Conservation (phyloP, 75 land plant species). For the Sequoiadendron giganteum region DNA sequence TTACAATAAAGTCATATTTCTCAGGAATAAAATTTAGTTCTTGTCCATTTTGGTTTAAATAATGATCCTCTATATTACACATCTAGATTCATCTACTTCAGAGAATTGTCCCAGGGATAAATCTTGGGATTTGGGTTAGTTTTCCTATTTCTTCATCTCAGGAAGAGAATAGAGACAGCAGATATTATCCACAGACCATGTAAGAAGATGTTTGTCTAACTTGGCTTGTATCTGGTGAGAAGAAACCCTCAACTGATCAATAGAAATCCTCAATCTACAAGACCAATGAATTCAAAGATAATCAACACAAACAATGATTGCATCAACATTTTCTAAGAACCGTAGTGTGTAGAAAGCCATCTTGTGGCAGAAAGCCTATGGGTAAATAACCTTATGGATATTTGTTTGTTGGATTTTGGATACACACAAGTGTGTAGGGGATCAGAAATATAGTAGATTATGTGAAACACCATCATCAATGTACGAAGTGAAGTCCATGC, state of each 20-base stretch:
- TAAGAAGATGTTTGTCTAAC: background rate
- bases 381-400: background rate
- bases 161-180: background rate
- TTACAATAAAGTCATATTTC: too few species aligned
- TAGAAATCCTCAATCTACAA: background rate
- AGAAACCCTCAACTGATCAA: background rate
- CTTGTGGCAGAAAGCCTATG: background rate
- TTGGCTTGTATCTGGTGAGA: background rate
- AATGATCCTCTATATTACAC: too few species aligned
- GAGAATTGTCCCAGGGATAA: too few species aligned
- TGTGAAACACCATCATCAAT: background rate
- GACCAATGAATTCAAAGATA: background rate
- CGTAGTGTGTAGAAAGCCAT: background rate
- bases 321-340: background rate
- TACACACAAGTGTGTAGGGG: background rate
- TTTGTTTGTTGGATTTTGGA: background rate
- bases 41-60: too few species aligned
- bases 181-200: background rate
- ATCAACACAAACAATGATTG: too few species aligned
- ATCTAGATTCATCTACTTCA: too few species aligned
- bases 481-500: background rate
- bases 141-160: background rate
- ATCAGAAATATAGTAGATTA: background rate
- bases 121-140: background rate
- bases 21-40: too few species aligned